phyloP scores from a whole-genome alignment of 1,139 yeast genomes.

The Candida sp. region DNA sequence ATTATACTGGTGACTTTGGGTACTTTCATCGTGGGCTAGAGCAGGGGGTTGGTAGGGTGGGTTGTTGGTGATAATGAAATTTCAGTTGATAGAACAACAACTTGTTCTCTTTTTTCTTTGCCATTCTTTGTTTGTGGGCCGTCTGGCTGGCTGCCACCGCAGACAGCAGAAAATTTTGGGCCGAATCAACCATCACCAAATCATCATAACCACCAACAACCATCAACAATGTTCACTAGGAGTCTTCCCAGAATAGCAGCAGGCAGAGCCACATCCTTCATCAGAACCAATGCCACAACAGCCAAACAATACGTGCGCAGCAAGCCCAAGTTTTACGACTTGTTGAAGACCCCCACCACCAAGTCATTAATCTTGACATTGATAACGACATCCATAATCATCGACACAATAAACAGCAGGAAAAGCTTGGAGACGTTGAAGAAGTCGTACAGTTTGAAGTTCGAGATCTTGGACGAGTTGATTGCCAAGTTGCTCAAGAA shows the following conservation, averaged over 20 bases:
- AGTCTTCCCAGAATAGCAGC: not conserved
- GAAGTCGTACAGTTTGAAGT: conserved; percentile 34
- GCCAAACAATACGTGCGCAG: conserved; percentile 14
- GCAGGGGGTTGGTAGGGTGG: not conserved
- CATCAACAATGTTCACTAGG: not conserved
- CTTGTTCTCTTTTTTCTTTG: not conserved
- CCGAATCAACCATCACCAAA: not conserved
- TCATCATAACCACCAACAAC: not conserved
- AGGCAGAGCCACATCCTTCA: not conserved
- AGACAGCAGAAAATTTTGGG: not conserved
- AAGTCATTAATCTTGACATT: conserved; percentile 43
- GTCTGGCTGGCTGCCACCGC: no score
- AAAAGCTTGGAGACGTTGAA: conserved; percentile 35
- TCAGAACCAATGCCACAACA: conserved; percentile 15
- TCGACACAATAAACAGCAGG: conserved; percentile 40
- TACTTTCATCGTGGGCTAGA: conserved; percentile 29
- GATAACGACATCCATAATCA: conserved; percentile 43
- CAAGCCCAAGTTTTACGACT: conserved; percentile 23
- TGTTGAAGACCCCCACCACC: conserved; percentile 35
- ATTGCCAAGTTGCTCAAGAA: conserved; percentile 31
- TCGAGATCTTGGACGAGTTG: conserved; percentile 34
- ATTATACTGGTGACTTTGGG: conserved; percentile 40
- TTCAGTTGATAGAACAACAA: not conserved
- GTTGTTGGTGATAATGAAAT: not conserved
- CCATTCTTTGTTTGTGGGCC: not conserved